Evolutionary conservation across 163 green algal species (phyloP).

Genomic region (Volvox carteri): DNA sequence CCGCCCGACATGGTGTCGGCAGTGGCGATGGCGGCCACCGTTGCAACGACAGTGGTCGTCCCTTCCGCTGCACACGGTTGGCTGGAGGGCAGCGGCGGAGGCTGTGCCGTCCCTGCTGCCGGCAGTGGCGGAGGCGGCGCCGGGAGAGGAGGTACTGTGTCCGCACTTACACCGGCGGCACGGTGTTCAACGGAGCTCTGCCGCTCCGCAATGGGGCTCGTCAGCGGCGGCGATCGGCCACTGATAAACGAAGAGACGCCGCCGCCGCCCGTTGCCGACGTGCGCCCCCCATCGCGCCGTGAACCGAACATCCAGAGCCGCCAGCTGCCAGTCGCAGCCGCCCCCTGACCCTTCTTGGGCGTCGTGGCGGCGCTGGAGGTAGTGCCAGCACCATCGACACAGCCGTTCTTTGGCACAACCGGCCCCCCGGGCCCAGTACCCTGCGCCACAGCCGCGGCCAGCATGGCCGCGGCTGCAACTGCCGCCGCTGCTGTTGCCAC

Average conservation of each 20-base stretch:
- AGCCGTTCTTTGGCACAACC: background rate
- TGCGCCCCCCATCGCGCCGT: constrained; percentile 31
- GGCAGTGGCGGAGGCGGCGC: background rate
- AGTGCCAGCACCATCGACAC: background rate
- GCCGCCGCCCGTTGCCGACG: constrained; percentile 12
- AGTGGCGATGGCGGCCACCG: background rate
- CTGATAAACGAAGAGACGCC: background rate
- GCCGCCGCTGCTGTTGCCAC: constrained; percentile 42
- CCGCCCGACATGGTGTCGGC: background rate
- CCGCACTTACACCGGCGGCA: no score
- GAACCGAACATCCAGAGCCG: constrained; percentile 70
- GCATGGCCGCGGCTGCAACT: background rate
- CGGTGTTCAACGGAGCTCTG: no score
- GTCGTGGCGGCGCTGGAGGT: constrained; percentile 13
- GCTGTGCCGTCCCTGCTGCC: background rate
- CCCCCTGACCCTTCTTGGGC: constrained; percentile 22
- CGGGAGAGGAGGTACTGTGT: no score
- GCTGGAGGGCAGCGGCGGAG: background rate
- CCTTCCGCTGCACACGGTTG: background rate
- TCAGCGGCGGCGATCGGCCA: constrained; percentile 14
- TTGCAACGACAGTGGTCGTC: background rate
- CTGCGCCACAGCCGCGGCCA: constrained; percentile 1
- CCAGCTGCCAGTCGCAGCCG: constrained; percentile 55
- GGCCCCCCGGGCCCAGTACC: background rate
- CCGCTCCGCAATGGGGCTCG: constrained; percentile 2